A percentile compares a stretch with the other conserved stretches of the same genome.
phyloP scores from a whole-genome alignment of 257 asterid species.

The Solanum ossicruentum region DNA sequence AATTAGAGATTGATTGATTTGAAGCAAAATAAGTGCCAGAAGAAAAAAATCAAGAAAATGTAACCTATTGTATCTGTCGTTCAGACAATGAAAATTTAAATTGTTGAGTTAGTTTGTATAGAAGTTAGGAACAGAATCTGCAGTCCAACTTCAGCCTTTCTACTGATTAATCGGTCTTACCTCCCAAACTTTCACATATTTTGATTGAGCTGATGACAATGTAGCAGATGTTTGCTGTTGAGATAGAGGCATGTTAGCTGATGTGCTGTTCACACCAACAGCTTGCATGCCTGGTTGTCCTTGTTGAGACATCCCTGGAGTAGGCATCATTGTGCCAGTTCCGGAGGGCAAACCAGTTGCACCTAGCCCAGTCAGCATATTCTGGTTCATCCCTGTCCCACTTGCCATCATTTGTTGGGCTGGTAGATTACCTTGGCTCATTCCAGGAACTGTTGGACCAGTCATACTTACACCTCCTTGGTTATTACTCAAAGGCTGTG shows the following conservation, averaged over 20 bases:
- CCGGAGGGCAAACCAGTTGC: conserved; percentile 33
- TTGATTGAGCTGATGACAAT: conserved; percentile 71
- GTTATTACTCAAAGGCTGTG: conserved; percentile 51
- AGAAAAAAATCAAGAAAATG: neutral
- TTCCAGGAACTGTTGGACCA: conserved; percentile 51
- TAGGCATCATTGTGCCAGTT: conserved; percentile 59
- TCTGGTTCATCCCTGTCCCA: conserved; percentile 58
- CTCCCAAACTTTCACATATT: conserved; percentile 97
- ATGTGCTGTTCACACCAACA: conserved; percentile 53
- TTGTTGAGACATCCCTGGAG: conserved; percentile 52
- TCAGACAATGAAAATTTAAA: neutral
- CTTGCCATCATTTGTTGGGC: conserved; percentile 61
- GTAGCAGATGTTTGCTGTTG: conserved; percentile 78
- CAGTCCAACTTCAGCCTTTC: neutral
- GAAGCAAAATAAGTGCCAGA: neutral
- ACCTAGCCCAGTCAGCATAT: conserved; percentile 36
- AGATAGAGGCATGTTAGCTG: conserved; percentile 56
- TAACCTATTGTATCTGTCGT: neutral
- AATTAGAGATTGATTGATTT: neutral
- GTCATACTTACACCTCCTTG: conserved; percentile 54
- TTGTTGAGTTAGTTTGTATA: neutral
- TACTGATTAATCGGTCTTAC: conserved; percentile 21
- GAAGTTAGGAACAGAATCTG: neutral
- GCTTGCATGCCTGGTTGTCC: conserved; percentile 48
- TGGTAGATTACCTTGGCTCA: conserved; percentile 62